Conservation (phyloP, 495 filamentous ascomycete species). For the Penicillium antarcticum region DNA sequence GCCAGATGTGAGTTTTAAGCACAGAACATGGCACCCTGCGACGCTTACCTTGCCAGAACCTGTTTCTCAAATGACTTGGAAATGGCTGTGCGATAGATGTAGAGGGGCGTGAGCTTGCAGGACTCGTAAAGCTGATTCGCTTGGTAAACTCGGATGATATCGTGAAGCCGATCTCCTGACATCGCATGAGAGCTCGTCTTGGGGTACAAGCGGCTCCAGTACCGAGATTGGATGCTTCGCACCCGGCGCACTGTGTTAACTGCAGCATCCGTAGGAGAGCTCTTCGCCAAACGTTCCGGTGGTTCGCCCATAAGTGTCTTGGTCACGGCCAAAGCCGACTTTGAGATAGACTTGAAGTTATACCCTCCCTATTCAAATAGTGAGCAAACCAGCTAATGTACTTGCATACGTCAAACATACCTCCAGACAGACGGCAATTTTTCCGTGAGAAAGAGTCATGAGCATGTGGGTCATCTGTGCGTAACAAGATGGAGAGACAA, state of each 20-base stretch:
- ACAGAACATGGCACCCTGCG: not conserved
- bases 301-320: conserved; percentile 93
- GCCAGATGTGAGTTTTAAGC: not conserved
- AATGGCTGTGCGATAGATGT: conserved; percentile 65
- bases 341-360: conserved; percentile 86
- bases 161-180: conserved; percentile 52
- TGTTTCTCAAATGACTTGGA: conserved; percentile 83
- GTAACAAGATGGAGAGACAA: conserved; percentile 86
- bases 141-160: conserved; percentile 72
- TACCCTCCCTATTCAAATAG: conserved; percentile 68
- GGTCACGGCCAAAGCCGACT: conserved; percentile 87
- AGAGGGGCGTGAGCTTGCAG: conserved; percentile 70
- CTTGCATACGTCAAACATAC: conserved; percentile 23
- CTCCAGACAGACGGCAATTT: conserved; percentile 87
- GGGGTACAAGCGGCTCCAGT: conserved; percentile 60
- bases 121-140: conserved; percentile 62
- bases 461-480: conserved; percentile 99
- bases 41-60: conserved; percentile 72
- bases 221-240: conserved; percentile 51
- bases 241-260: conserved; percentile 52
- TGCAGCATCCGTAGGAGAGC: conserved; percentile 40
- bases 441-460: conserved; percentile 90
- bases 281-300: conserved; percentile 65
- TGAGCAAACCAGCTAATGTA: not conserved
- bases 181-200: conserved; percentile 30